Evolutionary conservation across 345 rosid species (phyloP).

Genomic region (Ceriops zippeliana): DNA sequence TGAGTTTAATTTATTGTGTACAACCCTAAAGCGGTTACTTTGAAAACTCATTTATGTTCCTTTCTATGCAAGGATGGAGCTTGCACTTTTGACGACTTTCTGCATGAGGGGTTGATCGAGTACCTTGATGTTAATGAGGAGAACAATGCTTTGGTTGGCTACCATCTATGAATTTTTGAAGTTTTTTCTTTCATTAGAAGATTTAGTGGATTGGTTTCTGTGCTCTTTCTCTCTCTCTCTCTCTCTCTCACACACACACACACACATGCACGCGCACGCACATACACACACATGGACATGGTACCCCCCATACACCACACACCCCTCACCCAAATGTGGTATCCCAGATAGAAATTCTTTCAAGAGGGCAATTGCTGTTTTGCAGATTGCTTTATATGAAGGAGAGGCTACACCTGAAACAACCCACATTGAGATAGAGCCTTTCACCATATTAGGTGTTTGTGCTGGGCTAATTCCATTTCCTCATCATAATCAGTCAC

Average conservation of each 20-base stretch:
- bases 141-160: slow-evolving; percentile 85
- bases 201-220: not conserved
- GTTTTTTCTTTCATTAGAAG: not conserved
- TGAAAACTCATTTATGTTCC: slow-evolving; percentile 20
- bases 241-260: too few relatives aligned
- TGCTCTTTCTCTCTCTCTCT: not conserved
- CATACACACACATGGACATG: too few relatives aligned
- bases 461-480: slow-evolving; percentile 90
- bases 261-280: too few relatives aligned
- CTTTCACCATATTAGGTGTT: slow-evolving; percentile 95
- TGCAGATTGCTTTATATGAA: slow-evolving; percentile 89
- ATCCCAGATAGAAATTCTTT: not conserved
- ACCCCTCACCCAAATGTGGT: too few relatives aligned
- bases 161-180: slow-evolving; percentile 7
- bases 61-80: slow-evolving; percentile 62
- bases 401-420: slow-evolving; percentile 61
- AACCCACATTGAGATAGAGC: slow-evolving; percentile 96
- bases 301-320: too few relatives aligned
- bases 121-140: slow-evolving; percentile 98
- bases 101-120: slow-evolving; percentile 86
- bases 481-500: slow-evolving; percentile 99
- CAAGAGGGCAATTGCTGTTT: slow-evolving; percentile 16
- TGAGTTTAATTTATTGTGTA: slow-evolving; percentile 28
- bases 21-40: slow-evolving; percentile 2
- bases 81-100: slow-evolving; percentile 80